Evolutionary conservation across 2,329 filamentous ascomycete genomes (phyloP), one percentile per base, ranked within the genome.

Genomic region (Kalmusia sp.): DNA sequence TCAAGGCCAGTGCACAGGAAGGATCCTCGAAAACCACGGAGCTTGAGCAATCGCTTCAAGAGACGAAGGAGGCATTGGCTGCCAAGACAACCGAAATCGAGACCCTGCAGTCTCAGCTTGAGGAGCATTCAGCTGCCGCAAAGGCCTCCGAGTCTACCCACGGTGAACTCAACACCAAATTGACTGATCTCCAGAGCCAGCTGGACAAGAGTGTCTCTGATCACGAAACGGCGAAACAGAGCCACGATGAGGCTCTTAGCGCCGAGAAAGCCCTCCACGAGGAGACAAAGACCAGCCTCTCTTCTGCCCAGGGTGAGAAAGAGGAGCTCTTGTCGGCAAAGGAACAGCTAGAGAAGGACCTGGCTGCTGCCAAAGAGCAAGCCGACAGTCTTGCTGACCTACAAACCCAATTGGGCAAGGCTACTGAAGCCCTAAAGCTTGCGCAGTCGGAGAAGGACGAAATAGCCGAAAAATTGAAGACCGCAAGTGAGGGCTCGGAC

Each of bases 61-160:
- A 24, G 50, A 54, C 45, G 37, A 46, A 46, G 55, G 48, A 63
- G 15, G 41, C 43, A 7, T 55, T 68, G 8, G 55, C 61, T 11
- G 50, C 61, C 4, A 68, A 68, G 61, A 58, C 58, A 17, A 54
- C 61, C 4, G 68, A 67, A 35, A 48, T 65, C 15, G 39, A 54
- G 39, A 31, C 6, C 17, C 44, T 47, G 9, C n/a, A 37, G 33
- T 9, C 44, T 27, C 31, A 47, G 17, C 5, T 45, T 22, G 9
- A 39, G 50, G 24, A 39, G 48, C 39, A 30, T 33, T 46, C 43
- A 14, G 30, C 43, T 27, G 43, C 43, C 5, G 44, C 31, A 12
- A 47, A 47, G 33, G 21, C 33, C 5, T 44, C 52, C 11, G 57
- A 62, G 43, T 48, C 51, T 15, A 51, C 51, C 9, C 54, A 57